Conservation (phyloP, 768 basidiomycete genomes). For the Leccinum incarnatum region DNA sequence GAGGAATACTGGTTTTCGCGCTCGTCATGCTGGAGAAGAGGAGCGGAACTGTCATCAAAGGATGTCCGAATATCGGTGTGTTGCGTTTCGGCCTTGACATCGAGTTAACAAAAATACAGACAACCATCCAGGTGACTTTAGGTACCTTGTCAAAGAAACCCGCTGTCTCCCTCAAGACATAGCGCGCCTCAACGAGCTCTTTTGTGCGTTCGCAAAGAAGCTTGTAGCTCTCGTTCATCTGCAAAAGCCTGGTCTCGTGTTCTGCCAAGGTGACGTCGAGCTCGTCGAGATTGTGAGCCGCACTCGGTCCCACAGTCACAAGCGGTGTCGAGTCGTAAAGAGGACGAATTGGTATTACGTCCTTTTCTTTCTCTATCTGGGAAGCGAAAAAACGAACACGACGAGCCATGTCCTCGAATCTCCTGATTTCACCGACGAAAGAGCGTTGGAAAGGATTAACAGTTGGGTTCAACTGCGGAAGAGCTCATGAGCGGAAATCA, state of each 20-base stretch:
- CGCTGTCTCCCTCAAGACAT: constrained; percentile 93
- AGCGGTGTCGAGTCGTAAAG: constrained; percentile 84
- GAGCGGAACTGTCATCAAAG: constrained; percentile 88
- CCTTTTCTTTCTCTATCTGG: constrained; percentile 85
- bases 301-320: constrained; percentile 87
- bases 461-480: constrained; percentile 78
- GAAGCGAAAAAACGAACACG: constrained; percentile 85
- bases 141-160: constrained; percentile 87
- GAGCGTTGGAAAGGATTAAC: constrained; percentile 98
- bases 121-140: constrained; percentile 17
- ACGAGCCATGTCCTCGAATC: constrained; percentile 94
- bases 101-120: constrained; percentile 8
- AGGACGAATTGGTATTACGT: constrained; percentile 78
- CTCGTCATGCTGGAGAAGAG: constrained; percentile 90
- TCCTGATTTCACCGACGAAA: constrained; percentile 93
- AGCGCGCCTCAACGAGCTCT: constrained; percentile 89
- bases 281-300: constrained; percentile 91
- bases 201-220: constrained; percentile 78
- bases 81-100: constrained; percentile 67
- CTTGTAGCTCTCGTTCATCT: constrained; percentile 95
- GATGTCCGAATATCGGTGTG: constrained; percentile 81
- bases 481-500: constrained; percentile 4
- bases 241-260: constrained; percentile 77
- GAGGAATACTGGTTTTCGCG: constrained; percentile 61
- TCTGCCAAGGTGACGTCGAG: constrained; percentile 84